A percentile compares a stretch with the other conserved stretches of the same genome.
Conservation (phyloP, 2,329 filamentous ascomycete species). For the Scedosporium apiospermum region DNA sequence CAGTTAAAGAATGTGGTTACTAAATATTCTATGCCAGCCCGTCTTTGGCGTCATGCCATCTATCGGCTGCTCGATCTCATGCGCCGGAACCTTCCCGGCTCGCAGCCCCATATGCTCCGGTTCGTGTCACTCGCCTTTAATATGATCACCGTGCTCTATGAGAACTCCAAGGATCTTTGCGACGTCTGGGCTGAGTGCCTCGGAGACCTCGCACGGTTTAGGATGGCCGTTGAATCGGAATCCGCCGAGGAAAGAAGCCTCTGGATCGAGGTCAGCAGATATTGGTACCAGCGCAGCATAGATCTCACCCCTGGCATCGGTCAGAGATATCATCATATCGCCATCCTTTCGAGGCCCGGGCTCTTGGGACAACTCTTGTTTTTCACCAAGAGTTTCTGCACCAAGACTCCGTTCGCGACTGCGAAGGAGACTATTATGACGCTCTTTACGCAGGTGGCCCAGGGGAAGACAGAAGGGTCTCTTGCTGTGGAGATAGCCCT, state of each 20-base stretch:
- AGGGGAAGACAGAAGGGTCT: constrained; percentile 19
- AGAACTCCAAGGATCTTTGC: constrained; percentile 72
- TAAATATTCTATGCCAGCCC: constrained; percentile 83
- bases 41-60: constrained; percentile 93
- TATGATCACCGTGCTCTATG: constrained; percentile 79
- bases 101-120: constrained; percentile 78
- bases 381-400: constrained; percentile 62
- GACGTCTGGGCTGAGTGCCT: constrained; percentile 93
- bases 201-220: constrained; percentile 72
- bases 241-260: constrained; percentile 65
- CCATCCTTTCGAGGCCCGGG: constrained; percentile 64
- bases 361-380: constrained; percentile 62
- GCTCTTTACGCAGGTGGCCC: constrained; percentile 52
- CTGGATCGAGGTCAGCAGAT: constrained; percentile 69
- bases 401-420: constrained; percentile 52
- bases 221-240: constrained; percentile 84
- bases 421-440: constrained; percentile 62
- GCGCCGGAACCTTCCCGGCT: constrained; percentile 62
- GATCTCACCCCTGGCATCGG: constrained; percentile 68
- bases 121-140: constrained; percentile 90
- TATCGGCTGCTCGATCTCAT: constrained; percentile 74
- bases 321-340: constrained; percentile 78
- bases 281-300: constrained; percentile 78
- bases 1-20: constrained; percentile 59
- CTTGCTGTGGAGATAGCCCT: constrained; percentile 45